Base-by-base conservation (phyloP, 1,139 yeast genomes). In the Scheffersomyces segobiensis region DNA sequence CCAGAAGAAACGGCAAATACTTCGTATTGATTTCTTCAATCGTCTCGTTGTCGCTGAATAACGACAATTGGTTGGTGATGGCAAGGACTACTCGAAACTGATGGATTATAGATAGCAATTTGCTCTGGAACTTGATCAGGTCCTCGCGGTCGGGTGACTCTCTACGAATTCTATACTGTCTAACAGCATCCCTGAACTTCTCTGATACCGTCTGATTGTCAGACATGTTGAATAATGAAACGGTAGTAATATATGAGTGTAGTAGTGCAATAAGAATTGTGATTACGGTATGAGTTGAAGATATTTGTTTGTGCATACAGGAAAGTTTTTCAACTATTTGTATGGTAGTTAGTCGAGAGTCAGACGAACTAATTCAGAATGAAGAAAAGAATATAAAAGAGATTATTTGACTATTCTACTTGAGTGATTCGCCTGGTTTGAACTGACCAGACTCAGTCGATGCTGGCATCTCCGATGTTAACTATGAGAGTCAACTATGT, bases 1-100 rank as follows among this genome's bases (percentile, higher is more conserved):
- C 67, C 14, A 82, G 74, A 17, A 87, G 68, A 62, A 83, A 87
- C 49, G 85, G 87, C 26, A 88, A 68, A 53, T 88, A 84, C 17
- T 76, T 71, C 1, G 89, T 84, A 55, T 82, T 78, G 21, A 88
- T 66, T 63, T 88, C 93, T 0, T 82, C 84, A 3, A 87, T 62
- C 0, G 77, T 66, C 65, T 88, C 93, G 69, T 88, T 88, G 8
- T 75, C 75, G 65, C 92, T 87, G 71, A 87, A 88, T 39, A 87
- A 69, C n/a, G 60, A 59, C 22, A 68, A 64, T 39, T 70, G 70
- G 17, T 63, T 63, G 1, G 75, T 71, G 20, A 79, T 69, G 20
- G 61, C 55, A 49, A 67, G 65, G 32, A 80, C 66, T 5, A 72
- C 56, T 22, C 64, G 62, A 59, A 80, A 73, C 60, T 77, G 76